Base-by-base conservation (phyloP, 129 eudicot species). In the Chrysanthemum makinoi region DNA sequence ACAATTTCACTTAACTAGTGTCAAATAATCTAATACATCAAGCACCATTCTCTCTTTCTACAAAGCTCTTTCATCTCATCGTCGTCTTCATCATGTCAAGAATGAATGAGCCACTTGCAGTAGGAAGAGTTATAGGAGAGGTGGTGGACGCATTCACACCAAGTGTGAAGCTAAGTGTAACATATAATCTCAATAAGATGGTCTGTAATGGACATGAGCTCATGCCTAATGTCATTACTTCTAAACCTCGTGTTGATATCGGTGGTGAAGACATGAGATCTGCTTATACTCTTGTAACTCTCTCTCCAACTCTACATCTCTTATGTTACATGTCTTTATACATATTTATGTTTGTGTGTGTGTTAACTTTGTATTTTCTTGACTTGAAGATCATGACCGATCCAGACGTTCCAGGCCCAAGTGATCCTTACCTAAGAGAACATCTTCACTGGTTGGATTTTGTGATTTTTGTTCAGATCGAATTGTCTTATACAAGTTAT, bases 211-310 rank as follows among this genome's bases (percentile, higher is more conserved):
- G 98, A 22, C 98, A 89, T 78, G 98, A 92, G 79, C 89, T 92
- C 74, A 89, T 89, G 95, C 96, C 98, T 66, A 49, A 77, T 62
- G 74, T 86, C 78, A 67, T 89, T 56, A 53, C 75, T 51, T 62
- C 77, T 55, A 81, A 71, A 63, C 98, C 98, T 26, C 86, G 89
- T 7, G 98, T 92, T 49, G 88, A 89, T 63, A 89, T 92, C 0
- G 98, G 96, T n/a, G 96, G 98, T 3, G 87, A 92, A 77, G 98
- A 89, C 81, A 86, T 92, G 89, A 80, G 98, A 77, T 72, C 88
- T 60, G 88, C 98, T 67, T 92, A 81, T 68, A 92, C 98, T 22
- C 96, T 92, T 69, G 98, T 92, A 89, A 48, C 76, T 35, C 44
- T 35, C 5, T 72, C 13, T 6, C 13, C 17, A 49, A 58, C 44